Evolutionary conservation across 345 rosid species (phyloP).

Genomic region (Nephelium lappaceum): DNA sequence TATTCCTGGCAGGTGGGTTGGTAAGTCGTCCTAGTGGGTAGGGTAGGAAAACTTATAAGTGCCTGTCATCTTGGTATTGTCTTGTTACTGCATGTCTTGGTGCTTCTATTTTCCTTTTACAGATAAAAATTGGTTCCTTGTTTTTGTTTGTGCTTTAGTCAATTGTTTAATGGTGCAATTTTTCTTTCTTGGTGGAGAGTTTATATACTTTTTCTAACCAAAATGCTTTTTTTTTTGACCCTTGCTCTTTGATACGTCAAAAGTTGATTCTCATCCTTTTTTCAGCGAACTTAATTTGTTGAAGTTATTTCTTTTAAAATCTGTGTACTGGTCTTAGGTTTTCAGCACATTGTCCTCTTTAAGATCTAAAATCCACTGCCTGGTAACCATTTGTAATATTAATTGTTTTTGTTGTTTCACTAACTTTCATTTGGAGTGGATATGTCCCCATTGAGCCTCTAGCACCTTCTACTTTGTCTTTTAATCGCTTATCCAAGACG

Average conservation of each 20-base stretch:
- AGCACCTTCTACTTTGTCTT: not conserved
- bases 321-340: not conserved
- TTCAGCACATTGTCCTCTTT: slow-evolving; percentile 5
- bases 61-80: slow-evolving; percentile 20
- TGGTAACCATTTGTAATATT: not conserved
- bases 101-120: slow-evolving; percentile 13
- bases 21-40: slow-evolving; percentile 59
- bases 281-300: not conserved
- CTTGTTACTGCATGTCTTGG: slow-evolving; percentile 18
- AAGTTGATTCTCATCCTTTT: not conserved
- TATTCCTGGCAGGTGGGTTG: slow-evolving; percentile 93
- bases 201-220: not conserved
- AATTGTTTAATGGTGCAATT: not conserved
- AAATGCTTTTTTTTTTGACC: slow-evolving; percentile 3
- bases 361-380: not conserved
- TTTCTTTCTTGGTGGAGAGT: slow-evolving; percentile 2
- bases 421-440: not conserved
- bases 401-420: not conserved
- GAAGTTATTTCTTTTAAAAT: not conserved
- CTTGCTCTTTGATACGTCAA: not conserved
- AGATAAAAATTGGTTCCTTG: slow-evolving; percentile 12
- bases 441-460: not conserved
- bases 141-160: not conserved
- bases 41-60: slow-evolving; percentile 28
- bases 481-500: not conserved